A percentile compares a stretch with the other conserved stretches of the same genome.
phyloP scores from a whole-genome alignment of 164 flowering plant species.

The Sextonia rubra region DNA sequence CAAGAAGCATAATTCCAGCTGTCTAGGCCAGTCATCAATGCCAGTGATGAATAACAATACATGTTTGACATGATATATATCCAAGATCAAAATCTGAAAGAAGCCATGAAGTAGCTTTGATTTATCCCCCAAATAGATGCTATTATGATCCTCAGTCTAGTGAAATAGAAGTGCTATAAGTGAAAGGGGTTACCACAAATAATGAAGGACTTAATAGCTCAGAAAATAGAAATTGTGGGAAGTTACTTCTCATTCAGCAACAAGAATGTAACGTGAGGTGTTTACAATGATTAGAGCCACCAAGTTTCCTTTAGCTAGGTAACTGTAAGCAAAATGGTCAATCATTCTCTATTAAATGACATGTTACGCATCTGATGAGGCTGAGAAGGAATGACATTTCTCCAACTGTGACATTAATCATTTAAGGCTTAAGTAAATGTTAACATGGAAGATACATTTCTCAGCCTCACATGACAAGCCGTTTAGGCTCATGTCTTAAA shows the following conservation, averaged over 20 bases:
- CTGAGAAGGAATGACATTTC: slow-evolving; percentile 7
- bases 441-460: slow-evolving; percentile 3
- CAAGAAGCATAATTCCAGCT: too few relatives aligned
- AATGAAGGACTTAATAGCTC: too few relatives aligned
- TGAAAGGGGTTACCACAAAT: too few relatives aligned
- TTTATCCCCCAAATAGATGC: too few relatives aligned
- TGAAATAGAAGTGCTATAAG: too few relatives aligned
- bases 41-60: neutral
- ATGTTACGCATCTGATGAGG: slow-evolving; percentile 17
- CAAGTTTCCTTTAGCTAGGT: slow-evolving; percentile 8
- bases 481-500: slow-evolving; percentile 47
- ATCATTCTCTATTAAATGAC: slow-evolving; percentile 10
- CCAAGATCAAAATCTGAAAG: neutral
- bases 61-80: slow-evolving; percentile 5
- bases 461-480: slow-evolving; percentile 9
- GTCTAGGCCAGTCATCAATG: too few relatives aligned
- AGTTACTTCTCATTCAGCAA: neutral
- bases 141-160: too few relatives aligned
- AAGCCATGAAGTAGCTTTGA: too few relatives aligned
- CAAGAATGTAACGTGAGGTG: neutral
- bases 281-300: neutral
- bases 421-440: neutral
- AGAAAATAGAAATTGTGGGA: neutral
- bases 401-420: slow-evolving; percentile 2
- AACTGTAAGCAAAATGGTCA: slow-evolving; percentile 8